Conservation (phyloP, 2,329 filamentous ascomycete species). For the Colletotrichum melonis region DNA sequence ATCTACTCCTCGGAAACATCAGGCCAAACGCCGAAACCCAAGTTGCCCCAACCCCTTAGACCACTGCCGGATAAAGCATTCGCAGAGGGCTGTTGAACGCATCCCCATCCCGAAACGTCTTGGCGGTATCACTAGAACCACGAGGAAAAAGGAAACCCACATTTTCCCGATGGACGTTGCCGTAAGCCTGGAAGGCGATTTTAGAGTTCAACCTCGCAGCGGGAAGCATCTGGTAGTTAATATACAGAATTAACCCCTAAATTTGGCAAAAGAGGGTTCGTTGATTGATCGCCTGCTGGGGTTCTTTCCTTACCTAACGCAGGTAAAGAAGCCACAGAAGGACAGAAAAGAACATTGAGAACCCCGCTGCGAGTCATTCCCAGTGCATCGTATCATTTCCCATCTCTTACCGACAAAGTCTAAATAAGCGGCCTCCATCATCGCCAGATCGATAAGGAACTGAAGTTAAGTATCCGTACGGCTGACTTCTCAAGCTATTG, state of each 20-base stretch:
- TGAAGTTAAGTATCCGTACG: too few relatives aligned
- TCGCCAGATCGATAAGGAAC: too few relatives aligned
- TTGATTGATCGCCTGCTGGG: conserved; percentile 2
- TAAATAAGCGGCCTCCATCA: neutral
- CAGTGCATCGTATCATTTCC: neutral
- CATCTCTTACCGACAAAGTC: neutral
- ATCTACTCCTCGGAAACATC: neutral
- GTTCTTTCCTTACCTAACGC: neutral
- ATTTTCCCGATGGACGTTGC: neutral
- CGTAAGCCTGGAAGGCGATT: neutral
- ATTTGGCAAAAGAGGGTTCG: neutral
- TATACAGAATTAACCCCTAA: neutral
- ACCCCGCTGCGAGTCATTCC: neutral
- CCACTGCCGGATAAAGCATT: neutral
- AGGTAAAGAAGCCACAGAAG: neutral
- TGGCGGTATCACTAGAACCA: neutral
- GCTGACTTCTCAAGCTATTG: neutral
- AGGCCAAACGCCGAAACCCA: neutral
- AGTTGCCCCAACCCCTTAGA: neutral
- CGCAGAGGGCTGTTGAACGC: neutral
- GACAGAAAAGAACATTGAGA: neutral
- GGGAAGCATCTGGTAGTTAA: neutral
- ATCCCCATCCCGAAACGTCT: neutral
- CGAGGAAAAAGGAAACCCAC: neutral
- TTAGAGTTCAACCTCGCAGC: conserved; percentile 1